Evolutionary conservation across 164 flowering plant genomes (phyloP).

Genomic region (Sedum album): DNA sequence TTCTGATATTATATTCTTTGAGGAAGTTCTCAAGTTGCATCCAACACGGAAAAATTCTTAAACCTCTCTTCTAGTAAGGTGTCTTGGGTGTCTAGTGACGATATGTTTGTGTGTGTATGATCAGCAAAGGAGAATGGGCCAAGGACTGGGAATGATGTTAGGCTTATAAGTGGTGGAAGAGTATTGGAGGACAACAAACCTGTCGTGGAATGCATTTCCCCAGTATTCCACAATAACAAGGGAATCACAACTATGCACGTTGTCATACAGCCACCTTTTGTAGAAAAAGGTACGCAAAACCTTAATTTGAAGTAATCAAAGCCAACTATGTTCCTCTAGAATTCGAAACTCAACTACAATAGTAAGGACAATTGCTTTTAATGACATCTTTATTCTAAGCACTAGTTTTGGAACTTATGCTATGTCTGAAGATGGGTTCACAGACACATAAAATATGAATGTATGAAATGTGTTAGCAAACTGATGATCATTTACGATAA

Average conservation of each 20-base stretch:
- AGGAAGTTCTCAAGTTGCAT: neutral
- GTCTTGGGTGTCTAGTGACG: neutral
- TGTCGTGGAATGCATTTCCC: conserved; percentile 34
- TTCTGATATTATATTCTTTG: neutral
- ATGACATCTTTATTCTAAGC: too few species aligned
- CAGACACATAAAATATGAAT: too few species aligned
- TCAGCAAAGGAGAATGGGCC: conserved; percentile 26
- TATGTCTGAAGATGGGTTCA: too few species aligned
- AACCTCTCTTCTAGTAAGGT: conserved; percentile 10
- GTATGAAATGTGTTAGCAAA: neutral
- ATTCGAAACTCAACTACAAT: too few species aligned
- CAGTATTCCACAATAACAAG: conserved; percentile 33
- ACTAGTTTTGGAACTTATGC: too few species aligned
- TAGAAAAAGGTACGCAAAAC: conserved; percentile 12
- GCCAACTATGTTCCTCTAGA: neutral
- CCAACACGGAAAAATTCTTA: neutral
- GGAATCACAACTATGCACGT: conserved; percentile 46
- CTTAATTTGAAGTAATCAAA: neutral
- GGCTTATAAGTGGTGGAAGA: conserved; percentile 37
- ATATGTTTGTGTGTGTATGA: conserved; percentile 13
- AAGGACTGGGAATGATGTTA: conserved; percentile 34
- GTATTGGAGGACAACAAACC: conserved; percentile 40
- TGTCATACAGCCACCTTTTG: conserved; percentile 36
- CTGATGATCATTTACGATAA: neutral
- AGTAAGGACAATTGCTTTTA: too few species aligned